Conservation (phyloP, 2,329 filamentous ascomycete genomes). For the Colletotrichum sp. region DNA sequence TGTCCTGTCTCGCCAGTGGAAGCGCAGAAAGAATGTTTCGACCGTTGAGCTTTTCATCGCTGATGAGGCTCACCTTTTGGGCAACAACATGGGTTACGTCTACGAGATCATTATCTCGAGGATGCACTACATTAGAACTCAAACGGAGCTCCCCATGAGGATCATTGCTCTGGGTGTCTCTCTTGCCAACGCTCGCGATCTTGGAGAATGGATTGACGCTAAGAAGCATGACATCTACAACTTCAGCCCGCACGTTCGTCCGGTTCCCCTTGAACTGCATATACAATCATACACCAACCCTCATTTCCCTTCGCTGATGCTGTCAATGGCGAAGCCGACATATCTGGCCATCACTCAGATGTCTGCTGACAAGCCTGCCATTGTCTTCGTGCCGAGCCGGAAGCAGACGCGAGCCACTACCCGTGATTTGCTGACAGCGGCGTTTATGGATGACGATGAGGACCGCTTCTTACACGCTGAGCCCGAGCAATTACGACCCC, state of each 20-base stretch:
- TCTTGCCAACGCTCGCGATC: constrained; percentile 88
- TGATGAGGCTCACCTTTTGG: constrained; percentile 93
- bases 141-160: constrained; percentile 83
- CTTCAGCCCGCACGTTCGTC: constrained; percentile 91
- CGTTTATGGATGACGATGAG: constrained; percentile 87
- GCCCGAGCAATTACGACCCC: constrained; percentile 78
- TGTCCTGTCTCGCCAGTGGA: constrained; percentile 93
- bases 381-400: constrained; percentile 90
- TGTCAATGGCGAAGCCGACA: constrained; percentile 95
- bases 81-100: constrained; percentile 83
- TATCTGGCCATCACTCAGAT: constrained; percentile 89
- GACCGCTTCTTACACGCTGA: constrained; percentile 92
- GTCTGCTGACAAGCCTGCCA: constrained; percentile 85
- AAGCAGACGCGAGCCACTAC: constrained; percentile 92
- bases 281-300: constrained; percentile 95
- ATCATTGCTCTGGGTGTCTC: constrained; percentile 92
- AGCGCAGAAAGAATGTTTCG: constrained; percentile 93
- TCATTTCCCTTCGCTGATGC: constrained; percentile 97
- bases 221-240: constrained; percentile 99
- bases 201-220: constrained; percentile 97
- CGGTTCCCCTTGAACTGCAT: constrained; percentile 89
- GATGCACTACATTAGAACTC: constrained; percentile 94
- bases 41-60: constrained; percentile 90
- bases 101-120: constrained; percentile 98
- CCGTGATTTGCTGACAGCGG: constrained; percentile 85